Percentiles rank a stretch among this genome's conserved stretches.
These are phyloP conservation scores for Voacanga thouarsii DNA, from an alignment of 257 asterid species.

Conservation along the genomic window DNA sequence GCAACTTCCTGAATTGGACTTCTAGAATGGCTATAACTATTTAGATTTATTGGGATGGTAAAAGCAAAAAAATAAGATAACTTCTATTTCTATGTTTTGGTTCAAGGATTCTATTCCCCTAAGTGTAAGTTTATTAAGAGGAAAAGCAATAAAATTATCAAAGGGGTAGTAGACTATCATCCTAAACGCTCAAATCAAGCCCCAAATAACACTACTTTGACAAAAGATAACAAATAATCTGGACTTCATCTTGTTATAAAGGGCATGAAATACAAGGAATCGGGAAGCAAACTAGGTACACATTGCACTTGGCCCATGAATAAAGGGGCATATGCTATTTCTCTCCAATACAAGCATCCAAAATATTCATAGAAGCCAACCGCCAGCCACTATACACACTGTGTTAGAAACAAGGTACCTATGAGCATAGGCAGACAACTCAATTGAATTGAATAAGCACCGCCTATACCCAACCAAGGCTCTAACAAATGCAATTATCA, in stretches of 20 bases:
- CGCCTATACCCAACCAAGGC: too few species aligned
- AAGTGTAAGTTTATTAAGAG: not conserved
- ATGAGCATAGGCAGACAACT: too few species aligned
- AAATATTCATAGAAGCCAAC: not conserved
- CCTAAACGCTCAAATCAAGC: not conserved
- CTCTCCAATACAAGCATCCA: not conserved
- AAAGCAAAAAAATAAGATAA: not conserved
- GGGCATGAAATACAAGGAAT: not conserved
- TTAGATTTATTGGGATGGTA: not conserved
- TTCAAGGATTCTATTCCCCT: not conserved
- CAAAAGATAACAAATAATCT: not conserved
- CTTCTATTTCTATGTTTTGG: not conserved
- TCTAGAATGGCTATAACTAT: not conserved
- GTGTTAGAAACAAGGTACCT: too few species aligned
- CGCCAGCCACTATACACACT: not conserved
- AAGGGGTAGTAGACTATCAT: not conserved
- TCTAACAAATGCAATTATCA: too few species aligned
- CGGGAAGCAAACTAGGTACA: not conserved
- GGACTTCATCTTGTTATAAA: not conserved
- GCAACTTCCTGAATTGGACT: too few species aligned
- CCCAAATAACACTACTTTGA: not conserved
- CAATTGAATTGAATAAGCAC: too few species aligned
- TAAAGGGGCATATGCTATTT: not conserved
- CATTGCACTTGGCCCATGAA: not conserved
- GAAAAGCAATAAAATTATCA: not conserved